Percentiles rank a stretch among this genome's conserved stretches.
Evolutionary conservation across 2,329 filamentous ascomycete genomes (phyloP).

Genomic region (Fusarium hostae): DNA sequence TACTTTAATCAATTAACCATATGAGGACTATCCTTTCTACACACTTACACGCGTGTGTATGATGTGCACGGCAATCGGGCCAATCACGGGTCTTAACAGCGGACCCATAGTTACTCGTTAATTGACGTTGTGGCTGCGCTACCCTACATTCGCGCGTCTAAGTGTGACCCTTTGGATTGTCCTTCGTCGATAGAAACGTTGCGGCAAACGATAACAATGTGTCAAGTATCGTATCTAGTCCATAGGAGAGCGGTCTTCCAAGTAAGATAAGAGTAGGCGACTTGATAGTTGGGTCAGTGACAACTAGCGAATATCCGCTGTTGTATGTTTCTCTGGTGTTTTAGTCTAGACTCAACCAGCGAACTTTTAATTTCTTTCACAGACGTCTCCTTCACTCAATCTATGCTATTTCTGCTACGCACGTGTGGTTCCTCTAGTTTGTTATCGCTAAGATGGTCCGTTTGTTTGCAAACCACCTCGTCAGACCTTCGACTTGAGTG

Average conservation of each 20-base stretch:
- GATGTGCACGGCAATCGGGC: not conserved
- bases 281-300: not conserved
- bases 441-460: too few species aligned
- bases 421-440: not conserved
- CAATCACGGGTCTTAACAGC: not conserved
- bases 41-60: not conserved
- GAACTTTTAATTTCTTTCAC: not conserved
- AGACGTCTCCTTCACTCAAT: fast-evolving
- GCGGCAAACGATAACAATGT: not conserved
- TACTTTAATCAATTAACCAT: not conserved
- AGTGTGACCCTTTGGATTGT: not conserved
- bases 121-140: not conserved
- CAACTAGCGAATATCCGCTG: fast-evolving
- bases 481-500: fast-evolving
- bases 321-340: fast-evolving
- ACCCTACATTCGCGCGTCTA: not conserved
- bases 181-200: not conserved
- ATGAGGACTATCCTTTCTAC: not conserved
- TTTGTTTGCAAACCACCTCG: too few species aligned
- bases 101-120: not conserved
- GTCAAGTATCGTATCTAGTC: too few species aligned
- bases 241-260: fast-evolving
- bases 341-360: fast-evolving
- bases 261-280: not conserved
- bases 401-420: not conserved